Conservation (phyloP, 345 rosid genomes). For the Acer campestre region DNA sequence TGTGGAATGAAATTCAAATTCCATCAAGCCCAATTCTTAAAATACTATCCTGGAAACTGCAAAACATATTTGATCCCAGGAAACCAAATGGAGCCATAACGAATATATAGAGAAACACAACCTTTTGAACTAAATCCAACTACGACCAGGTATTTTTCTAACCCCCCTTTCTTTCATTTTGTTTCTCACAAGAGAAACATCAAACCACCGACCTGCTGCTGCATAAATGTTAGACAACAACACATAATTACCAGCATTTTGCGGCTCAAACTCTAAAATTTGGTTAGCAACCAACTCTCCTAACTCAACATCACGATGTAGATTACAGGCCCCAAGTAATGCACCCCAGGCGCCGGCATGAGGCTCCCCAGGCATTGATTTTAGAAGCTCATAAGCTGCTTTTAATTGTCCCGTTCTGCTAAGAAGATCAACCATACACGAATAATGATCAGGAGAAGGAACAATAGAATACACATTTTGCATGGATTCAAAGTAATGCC, state of each 20-base stretch:
- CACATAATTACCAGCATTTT: slow-evolving; percentile 62
- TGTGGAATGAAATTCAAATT: neutral
- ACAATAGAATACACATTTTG: slow-evolving; percentile 41
- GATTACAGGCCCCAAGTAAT: slow-evolving; percentile 63
- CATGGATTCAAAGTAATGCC: slow-evolving; percentile 54
- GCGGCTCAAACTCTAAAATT: slow-evolving; percentile 64
- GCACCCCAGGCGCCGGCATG: slow-evolving; percentile 73
- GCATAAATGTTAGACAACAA: slow-evolving; percentile 74
- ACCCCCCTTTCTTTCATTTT: slow-evolving; percentile 66
- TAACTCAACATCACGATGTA: slow-evolving; percentile 52
- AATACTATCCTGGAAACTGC: neutral
- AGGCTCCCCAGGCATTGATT: slow-evolving; percentile 57
- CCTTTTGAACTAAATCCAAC: slow-evolving; percentile 35
- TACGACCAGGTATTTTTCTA: slow-evolving; percentile 57
- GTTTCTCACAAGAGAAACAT: slow-evolving; percentile 56
- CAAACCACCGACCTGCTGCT: slow-evolving; percentile 61
- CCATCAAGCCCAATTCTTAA: neutral
- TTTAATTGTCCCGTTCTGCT: slow-evolving; percentile 57
- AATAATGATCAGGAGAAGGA: slow-evolving; percentile 64
- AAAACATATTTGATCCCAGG: neutral
- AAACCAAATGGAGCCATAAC: neutral
- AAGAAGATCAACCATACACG: slow-evolving; percentile 73
- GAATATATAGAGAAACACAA: neutral
- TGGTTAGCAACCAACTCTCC: slow-evolving; percentile 52
- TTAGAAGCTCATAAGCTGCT: slow-evolving; percentile 57